Percentiles rank a stretch among this genome's conserved stretches.
These are phyloP conservation scores for Rosa lucieae DNA, from an alignment of 306 rosid genomes.

Conservation along the genomic window DNA sequence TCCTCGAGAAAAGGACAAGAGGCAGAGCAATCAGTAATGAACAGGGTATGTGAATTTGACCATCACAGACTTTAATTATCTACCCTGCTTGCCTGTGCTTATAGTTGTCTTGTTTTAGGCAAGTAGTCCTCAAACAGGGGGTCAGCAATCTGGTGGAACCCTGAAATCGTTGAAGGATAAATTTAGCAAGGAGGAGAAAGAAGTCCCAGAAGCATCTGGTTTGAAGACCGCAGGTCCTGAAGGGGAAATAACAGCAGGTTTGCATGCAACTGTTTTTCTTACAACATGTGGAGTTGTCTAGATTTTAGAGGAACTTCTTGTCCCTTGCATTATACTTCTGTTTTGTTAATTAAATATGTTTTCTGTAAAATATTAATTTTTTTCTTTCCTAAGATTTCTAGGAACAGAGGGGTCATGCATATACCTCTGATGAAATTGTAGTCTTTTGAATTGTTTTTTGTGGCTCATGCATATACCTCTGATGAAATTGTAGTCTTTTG, in stretches of 20 bases:
- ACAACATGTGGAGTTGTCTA: not conserved
- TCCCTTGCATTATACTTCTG: not conserved
- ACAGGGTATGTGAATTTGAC: constrained; percentile 56
- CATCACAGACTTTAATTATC: not conserved
- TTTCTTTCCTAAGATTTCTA: not conserved
- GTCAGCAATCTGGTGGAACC: constrained; percentile 77
- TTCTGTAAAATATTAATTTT: not conserved
- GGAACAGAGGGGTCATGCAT: not conserved
- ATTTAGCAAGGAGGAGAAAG: constrained; percentile 78
- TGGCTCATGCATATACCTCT: not conserved
- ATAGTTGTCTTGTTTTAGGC: constrained; percentile 47
- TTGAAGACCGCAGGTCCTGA: constrained; percentile 93
- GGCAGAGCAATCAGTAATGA: constrained; percentile 66
- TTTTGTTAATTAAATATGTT: not conserved
- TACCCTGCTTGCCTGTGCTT: constrained; percentile 21
- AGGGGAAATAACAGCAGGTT: constrained; percentile 99
- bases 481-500: not conserved
- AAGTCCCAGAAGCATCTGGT: constrained; percentile 77
- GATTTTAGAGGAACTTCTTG: not conserved
- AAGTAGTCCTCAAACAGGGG: constrained; percentile 75
- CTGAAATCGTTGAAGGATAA: constrained; percentile 88
- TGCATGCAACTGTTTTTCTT: constrained; percentile 20
- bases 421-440: not conserved
- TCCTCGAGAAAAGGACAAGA: constrained; percentile 80
- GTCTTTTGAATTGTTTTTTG: not conserved